Conservation (phyloP, 257 asterid species). For the Lantana camara region DNA sequence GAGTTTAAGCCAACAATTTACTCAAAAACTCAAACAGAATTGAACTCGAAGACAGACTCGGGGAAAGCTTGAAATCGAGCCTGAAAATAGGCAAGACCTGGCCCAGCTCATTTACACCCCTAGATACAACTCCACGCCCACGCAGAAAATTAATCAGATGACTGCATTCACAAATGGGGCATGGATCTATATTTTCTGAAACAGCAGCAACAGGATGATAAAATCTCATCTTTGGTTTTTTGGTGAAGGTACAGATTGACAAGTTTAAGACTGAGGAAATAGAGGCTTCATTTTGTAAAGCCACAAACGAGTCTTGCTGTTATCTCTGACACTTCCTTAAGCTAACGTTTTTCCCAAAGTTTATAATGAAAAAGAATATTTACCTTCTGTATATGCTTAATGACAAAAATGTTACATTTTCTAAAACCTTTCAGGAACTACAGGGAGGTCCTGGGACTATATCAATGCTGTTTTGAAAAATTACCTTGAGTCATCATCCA, state of each 20-base stretch:
- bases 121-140: too few relatives aligned
- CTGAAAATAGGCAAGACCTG: too few relatives aligned
- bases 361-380: constrained; percentile 6
- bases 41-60: too few relatives aligned
- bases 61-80: too few relatives aligned
- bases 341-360: not conserved
- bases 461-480: not conserved
- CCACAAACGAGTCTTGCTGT: too few relatives aligned
- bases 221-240: not conserved
- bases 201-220: not conserved
- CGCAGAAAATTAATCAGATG: not conserved
- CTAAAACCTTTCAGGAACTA: constrained; percentile 5
- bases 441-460: not conserved
- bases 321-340: too few relatives aligned
- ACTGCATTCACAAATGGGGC: not conserved
- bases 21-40: too few relatives aligned
- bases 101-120: too few relatives aligned
- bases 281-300: not conserved
- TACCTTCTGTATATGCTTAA: not conserved
- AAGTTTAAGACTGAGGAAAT: constrained; percentile 2
- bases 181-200: not conserved
- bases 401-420: not conserved
- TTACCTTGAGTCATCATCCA: constrained; percentile 93
- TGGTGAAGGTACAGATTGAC: not conserved
- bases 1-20: too few relatives aligned